A percentile compares a stretch with the other conserved stretches of the same genome.
These are phyloP conservation scores for Ceratobasidium theobromae DNA, from an alignment of 1,284 basidiomycete species.

Conservation along the genomic window DNA sequence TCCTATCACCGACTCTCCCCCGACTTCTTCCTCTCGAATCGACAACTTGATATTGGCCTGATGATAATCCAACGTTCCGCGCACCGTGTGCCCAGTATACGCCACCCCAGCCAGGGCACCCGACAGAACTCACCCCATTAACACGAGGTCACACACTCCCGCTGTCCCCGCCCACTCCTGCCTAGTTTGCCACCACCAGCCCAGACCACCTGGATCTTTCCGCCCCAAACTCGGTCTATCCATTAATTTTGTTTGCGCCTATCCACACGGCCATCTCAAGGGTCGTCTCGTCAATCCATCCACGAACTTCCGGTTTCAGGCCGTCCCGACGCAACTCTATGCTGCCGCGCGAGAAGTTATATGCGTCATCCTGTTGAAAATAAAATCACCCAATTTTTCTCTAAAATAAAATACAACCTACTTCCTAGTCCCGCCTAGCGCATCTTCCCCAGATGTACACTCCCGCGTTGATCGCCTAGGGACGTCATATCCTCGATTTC, in stretches of 20 bases:
- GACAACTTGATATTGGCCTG: neutral
- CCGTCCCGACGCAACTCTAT: too few relatives aligned
- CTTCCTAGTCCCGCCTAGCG: neutral
- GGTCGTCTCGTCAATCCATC: neutral
- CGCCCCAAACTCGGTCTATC: too few relatives aligned
- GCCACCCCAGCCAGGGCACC: too few relatives aligned
- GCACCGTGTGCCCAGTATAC: neutral
- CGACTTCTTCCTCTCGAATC: conserved; percentile 3
- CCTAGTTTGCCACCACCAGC: too few relatives aligned
- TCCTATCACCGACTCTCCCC: neutral
- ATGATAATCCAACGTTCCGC: neutral
- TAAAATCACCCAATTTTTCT: neutral
- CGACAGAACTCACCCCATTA: too few relatives aligned
- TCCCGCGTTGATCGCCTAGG: conserved; percentile 3
- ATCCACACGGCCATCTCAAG: too few relatives aligned
- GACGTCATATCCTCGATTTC: neutral
- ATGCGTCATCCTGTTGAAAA: neutral
- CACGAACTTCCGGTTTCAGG: neutral
- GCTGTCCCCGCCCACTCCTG: too few relatives aligned
- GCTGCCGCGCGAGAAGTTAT: neutral
- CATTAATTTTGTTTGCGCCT: too few relatives aligned
- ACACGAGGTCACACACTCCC: too few relatives aligned
- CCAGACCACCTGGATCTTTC: too few relatives aligned
- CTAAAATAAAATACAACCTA: neutral
- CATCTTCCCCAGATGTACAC: neutral